phyloP scores from a whole-genome alignment of 805 yeast genomes.

The Wickerhamiella spandovensis region DNA sequence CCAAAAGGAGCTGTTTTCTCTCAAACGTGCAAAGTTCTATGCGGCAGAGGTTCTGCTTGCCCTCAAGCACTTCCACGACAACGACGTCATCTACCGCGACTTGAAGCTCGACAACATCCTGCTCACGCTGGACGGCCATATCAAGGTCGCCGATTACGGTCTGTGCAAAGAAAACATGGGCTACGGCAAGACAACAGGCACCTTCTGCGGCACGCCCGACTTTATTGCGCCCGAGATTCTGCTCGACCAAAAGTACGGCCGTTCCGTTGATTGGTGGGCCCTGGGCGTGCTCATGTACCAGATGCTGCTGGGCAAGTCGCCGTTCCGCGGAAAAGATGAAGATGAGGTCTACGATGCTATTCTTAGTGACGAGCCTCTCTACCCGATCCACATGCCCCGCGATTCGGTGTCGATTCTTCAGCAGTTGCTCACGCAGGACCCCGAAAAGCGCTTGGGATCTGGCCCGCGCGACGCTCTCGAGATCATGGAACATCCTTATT shows the following conservation, averaged over 20 bases:
- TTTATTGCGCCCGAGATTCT: slow-evolving; percentile 98
- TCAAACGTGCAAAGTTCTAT: slow-evolving; percentile 87
- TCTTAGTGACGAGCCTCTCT: slow-evolving; percentile 87
- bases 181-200: slow-evolving; percentile 56
- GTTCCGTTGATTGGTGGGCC: slow-evolving; percentile 99
- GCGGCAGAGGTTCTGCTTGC: slow-evolving; percentile 94
- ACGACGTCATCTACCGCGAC: slow-evolving; percentile 93
- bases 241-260: slow-evolving; percentile 81
- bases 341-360: slow-evolving; percentile 97
- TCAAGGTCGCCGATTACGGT: slow-evolving; percentile 95
- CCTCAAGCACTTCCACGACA: slow-evolving; percentile 83
- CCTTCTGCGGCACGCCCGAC: slow-evolving; percentile 98
- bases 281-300: slow-evolving; percentile 93
- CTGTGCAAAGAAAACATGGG: slow-evolving; percentile 91
- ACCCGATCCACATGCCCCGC: slow-evolving; percentile 94
- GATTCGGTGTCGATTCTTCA: slow-evolving; percentile 91
- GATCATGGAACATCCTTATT: slow-evolving; percentile 91
- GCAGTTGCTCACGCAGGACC: slow-evolving; percentile 82
- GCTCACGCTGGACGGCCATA: slow-evolving; percentile 81
- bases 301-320: slow-evolving; percentile 92
- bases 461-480: slow-evolving; percentile 84
- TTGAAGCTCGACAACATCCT: slow-evolving; percentile 89
- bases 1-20: slow-evolving; percentile 79
- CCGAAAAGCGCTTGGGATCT: slow-evolving; percentile 68
- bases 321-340: slow-evolving; percentile 93